A percentile compares a stretch with the other conserved stretches of the same genome.
Conservation (phyloP, 257 asterid species). For the Henckelia pumila region DNA sequence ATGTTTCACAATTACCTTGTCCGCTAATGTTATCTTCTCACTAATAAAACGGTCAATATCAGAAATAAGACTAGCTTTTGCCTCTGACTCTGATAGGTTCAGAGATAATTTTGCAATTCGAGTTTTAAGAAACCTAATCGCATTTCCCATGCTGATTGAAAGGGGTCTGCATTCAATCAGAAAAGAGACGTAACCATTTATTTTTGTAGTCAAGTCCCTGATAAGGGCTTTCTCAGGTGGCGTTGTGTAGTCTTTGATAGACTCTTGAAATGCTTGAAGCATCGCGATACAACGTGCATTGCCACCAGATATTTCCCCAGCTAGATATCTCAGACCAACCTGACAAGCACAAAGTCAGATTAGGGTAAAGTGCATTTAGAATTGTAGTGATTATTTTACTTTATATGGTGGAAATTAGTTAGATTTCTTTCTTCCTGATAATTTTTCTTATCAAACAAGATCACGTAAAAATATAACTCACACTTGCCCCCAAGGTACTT, state of each 20-base stretch:
- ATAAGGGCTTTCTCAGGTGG: conserved; percentile 71
- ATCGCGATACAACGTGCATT: conserved; percentile 94
- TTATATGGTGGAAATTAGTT: not conserved
- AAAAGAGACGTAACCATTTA: conserved; percentile 63
- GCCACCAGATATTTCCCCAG: conserved; percentile 92
- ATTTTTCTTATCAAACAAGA: not conserved
- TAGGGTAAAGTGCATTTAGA: conserved; percentile 2
- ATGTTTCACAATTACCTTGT: conserved; percentile 76
- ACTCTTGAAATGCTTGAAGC: conserved; percentile 88
- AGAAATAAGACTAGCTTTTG: conserved; percentile 58
- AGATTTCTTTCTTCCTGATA: not conserved
- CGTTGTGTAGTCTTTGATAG: conserved; percentile 68
- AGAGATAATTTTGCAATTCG: conserved; percentile 59
- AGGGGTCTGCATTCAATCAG: conserved; percentile 87
- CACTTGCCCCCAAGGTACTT: conserved; percentile 5
- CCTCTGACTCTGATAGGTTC: conserved; percentile 72
- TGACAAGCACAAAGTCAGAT: conserved; percentile 35
- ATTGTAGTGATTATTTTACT: not conserved
- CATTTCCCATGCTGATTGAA: conserved; percentile 90
- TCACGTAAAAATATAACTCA: not conserved
- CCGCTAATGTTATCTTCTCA: conserved; percentile 78
- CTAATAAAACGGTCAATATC: conserved; percentile 62
- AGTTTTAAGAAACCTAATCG: conserved; percentile 73
- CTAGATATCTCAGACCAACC: conserved; percentile 84
- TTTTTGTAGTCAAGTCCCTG: conserved; percentile 73